Conservation (phyloP, 345 rosid species). For the Citrus reticulata region DNA sequence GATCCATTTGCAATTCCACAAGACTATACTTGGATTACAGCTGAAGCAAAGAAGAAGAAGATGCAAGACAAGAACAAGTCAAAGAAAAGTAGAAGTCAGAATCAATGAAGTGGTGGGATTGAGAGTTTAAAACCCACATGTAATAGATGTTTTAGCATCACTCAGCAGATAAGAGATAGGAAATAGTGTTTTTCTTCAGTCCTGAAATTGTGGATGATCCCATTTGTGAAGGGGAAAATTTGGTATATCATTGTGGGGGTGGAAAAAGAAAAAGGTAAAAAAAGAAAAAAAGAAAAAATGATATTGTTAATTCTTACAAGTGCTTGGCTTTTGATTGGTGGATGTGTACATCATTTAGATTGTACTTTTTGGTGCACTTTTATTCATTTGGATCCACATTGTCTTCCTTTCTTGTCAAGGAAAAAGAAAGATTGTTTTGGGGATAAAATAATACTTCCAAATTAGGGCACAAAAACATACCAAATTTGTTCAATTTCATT, state of each 20-base stretch:
- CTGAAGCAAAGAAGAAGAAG: slow-evolving; percentile 87
- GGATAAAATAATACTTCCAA: neutral
- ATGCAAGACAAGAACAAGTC: slow-evolving; percentile 83
- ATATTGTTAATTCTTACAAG: slow-evolving; percentile 26
- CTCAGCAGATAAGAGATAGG: slow-evolving; percentile 19
- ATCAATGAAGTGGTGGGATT: slow-evolving; percentile 23
- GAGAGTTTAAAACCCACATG: slow-evolving; percentile 13
- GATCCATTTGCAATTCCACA: slow-evolving; percentile 81
- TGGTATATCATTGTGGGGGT: slow-evolving; percentile 33
- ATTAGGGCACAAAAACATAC: neutral
- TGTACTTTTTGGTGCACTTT: neutral
- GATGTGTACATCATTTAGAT: slow-evolving; percentile 17
- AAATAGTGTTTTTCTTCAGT: slow-evolving; percentile 27
- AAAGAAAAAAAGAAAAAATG: neutral
- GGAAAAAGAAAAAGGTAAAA: neutral
- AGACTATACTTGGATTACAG: slow-evolving; percentile 75
- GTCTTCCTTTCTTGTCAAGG: too few species aligned
- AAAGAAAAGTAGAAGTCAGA: slow-evolving; percentile 57
- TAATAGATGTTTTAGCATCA: slow-evolving; percentile 23
- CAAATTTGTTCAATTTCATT: too few species aligned
- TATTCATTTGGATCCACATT: too few species aligned
- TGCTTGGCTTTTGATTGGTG: slow-evolving; percentile 13
- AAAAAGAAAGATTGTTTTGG: neutral
- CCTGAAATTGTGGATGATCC: slow-evolving; percentile 21
- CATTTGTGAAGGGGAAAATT: slow-evolving; percentile 13